A percentile compares a stretch with the other conserved stretches of the same genome.
Evolutionary conservation across 805 yeast species (phyloP).

Genomic region (Ogataea nitratoaversa): DNA sequence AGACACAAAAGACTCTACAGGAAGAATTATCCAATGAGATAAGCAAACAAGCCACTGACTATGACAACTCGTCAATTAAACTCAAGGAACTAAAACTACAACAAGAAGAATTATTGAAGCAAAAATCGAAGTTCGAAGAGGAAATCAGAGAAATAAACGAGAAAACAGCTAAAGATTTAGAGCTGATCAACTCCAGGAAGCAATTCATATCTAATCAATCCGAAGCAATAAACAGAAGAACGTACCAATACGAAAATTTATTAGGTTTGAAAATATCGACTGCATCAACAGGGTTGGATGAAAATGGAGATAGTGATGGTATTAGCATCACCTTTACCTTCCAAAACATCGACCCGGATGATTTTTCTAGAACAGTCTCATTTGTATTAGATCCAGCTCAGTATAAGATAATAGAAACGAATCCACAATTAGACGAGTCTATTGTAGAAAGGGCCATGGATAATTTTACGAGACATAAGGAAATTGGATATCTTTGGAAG

Average conservation of each 20-base stretch:
- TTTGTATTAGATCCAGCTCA: constrained; percentile 38
- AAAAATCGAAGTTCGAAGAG: constrained; percentile 21
- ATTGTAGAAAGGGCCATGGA: constrained; percentile 14
- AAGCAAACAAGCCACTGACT: constrained; percentile 15
- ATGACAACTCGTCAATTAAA: constrained; percentile 33
- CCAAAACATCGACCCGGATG: constrained; percentile 42
- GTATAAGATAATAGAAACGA: constrained; percentile 31
- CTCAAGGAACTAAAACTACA: constrained; percentile 37
- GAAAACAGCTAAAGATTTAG: constrained; percentile 20
- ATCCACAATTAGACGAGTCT: constrained; percentile 31
- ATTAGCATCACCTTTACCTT: constrained; percentile 39
- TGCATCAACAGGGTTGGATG: not conserved
- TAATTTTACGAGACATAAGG: constrained; percentile 24
- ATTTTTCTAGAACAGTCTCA: constrained; percentile 40
- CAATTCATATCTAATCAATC: constrained; percentile 34
- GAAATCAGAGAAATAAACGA: constrained; percentile 29
- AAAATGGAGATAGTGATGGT: constrained; percentile 13
- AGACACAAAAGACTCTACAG: constrained; percentile 19
- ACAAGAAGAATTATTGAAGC: constrained; percentile 29
- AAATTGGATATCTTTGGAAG: constrained; percentile 32
- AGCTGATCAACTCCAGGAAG: constrained; percentile 25
- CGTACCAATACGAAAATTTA: constrained; percentile 40
- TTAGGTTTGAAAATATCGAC: constrained; percentile 46
- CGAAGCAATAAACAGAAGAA: constrained; percentile 36
- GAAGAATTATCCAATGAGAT: constrained; percentile 19